These are phyloP conservation scores for Trichoderma oligosporum DNA, from an alignment of 2,329 filamentous ascomycete genomes.

Conservation along the genomic window DNA sequence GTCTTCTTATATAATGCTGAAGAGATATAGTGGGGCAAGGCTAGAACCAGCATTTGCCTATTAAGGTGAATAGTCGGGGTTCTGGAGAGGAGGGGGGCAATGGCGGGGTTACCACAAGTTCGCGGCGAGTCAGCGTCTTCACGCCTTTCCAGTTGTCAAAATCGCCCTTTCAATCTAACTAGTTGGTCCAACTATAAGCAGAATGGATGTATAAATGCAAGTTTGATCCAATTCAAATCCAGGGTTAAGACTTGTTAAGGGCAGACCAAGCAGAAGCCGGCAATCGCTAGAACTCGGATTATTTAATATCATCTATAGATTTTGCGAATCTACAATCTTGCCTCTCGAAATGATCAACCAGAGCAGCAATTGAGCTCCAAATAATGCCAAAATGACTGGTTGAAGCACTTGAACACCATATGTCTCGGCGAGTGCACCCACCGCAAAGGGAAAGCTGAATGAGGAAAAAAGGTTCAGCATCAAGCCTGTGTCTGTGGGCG, in stretches of 20 bases:
- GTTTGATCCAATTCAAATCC: neutral
- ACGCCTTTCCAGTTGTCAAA: slow-evolving; percentile 16
- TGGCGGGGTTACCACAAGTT: slow-evolving; percentile 8
- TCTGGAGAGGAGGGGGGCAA: neutral
- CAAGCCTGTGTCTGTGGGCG: neutral
- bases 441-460: slow-evolving; percentile 55
- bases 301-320: too few relatives aligned
- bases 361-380: slow-evolving; percentile 33
- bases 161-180: slow-evolving; percentile 3
- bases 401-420: slow-evolving; percentile 52
- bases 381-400: slow-evolving; percentile 33
- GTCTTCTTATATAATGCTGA: neutral
- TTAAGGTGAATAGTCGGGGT: neutral
- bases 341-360: slow-evolving; percentile 14
- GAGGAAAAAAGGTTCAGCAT: neutral
- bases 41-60: neutral
- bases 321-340: neutral
- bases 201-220: neutral
- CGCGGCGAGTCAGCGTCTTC: slow-evolving; percentile 5
- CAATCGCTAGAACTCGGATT: too few relatives aligned
- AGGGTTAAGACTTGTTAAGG: neutral
- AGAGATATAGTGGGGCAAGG: neutral
- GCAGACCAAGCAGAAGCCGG: too few relatives aligned
- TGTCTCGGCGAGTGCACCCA: slow-evolving; percentile 62
- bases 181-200: neutral